phyloP scores from a whole-genome alignment of 352 stramenopile species.

The Phytophthora idaei region DNA sequence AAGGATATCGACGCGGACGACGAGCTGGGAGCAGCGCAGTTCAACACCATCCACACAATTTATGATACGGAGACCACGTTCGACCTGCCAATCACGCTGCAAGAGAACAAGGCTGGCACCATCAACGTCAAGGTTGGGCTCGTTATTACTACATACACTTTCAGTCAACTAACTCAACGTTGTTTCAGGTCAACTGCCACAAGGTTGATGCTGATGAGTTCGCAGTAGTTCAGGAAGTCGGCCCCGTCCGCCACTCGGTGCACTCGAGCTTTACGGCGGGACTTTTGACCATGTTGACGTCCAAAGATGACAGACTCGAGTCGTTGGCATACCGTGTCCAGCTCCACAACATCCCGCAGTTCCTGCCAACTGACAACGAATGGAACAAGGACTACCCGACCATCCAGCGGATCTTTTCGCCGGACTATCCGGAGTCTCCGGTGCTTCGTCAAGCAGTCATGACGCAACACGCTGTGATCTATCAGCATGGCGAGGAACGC shows the following conservation, averaged over 20 bases:
- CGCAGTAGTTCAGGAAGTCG: slow-evolving; percentile 23
- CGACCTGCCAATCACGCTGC: slow-evolving; percentile 29
- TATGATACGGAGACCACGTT: slow-evolving; percentile 19
- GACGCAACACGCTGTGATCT: slow-evolving; percentile 37
- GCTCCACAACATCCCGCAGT: slow-evolving; percentile 37
- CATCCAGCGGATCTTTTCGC: slow-evolving; percentile 40
- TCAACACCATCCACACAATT: slow-evolving; percentile 24
- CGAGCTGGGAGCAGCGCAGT: slow-evolving; percentile 28
- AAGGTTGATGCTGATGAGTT: slow-evolving; percentile 1
- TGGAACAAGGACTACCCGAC: slow-evolving; percentile 44
- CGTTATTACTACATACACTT: background rate
- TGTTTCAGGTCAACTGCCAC: slow-evolving; percentile 24
- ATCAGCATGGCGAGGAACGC: slow-evolving; percentile 24
- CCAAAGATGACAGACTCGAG: slow-evolving; percentile 19
- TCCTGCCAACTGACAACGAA: slow-evolving; percentile 32
- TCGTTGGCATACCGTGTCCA: slow-evolving; percentile 39
- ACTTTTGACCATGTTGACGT: slow-evolving; percentile 22
- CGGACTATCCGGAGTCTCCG: slow-evolving; percentile 32
- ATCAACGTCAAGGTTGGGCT: slow-evolving; percentile 22
- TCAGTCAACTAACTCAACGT: background rate
- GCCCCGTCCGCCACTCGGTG: slow-evolving; percentile 40
- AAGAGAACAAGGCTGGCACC: slow-evolving; percentile 25
- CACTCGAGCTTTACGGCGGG: slow-evolving; percentile 35
- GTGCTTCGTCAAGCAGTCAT: slow-evolving; percentile 36
- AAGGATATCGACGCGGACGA: slow-evolving; percentile 38